These are phyloP conservation scores for Starmera caribaea DNA, from an alignment of 805 yeast genomes.

Conservation along the genomic window DNA sequence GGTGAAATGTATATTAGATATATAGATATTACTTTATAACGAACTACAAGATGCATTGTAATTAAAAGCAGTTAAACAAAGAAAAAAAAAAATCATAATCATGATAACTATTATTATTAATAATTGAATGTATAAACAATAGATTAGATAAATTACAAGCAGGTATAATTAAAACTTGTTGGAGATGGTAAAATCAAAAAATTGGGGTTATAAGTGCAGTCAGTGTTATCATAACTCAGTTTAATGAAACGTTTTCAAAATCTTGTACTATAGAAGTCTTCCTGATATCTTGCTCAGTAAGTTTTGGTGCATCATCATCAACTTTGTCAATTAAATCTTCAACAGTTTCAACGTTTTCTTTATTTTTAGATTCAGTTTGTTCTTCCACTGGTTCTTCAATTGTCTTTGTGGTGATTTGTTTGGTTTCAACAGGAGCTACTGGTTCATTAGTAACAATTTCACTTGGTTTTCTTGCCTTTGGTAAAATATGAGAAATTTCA, in stretches of 20 bases:
- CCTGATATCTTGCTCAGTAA: slow-evolving; percentile 4
- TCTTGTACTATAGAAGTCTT: not conserved
- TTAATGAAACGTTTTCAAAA: not conserved
- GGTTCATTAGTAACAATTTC: slow-evolving; percentile 4
- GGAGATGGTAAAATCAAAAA: too few relatives aligned
- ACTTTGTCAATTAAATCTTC: slow-evolving; percentile 3
- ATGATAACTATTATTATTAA: too few relatives aligned
- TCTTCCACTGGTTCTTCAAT: too few relatives aligned
- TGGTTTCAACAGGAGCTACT: not conserved
- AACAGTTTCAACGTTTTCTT: not conserved
- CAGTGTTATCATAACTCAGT: too few relatives aligned
- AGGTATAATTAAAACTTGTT: not conserved
- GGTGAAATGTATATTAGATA: slow-evolving; percentile 41
- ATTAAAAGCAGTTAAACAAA: too few relatives aligned
- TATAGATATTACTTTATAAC: not conserved
- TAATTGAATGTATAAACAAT: too few relatives aligned
- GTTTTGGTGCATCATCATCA: slow-evolving; percentile 7
- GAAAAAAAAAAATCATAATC: too few relatives aligned
- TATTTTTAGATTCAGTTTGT: not conserved
- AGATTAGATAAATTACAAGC: too few relatives aligned
- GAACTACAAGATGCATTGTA: too few relatives aligned
- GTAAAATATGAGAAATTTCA: not conserved
- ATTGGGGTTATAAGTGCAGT: too few relatives aligned
- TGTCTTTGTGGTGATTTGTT: too few relatives aligned
- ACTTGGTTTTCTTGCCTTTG: slow-evolving; percentile 5